Evolutionary conservation across 352 stramenopile genomes (phyloP).

Genomic region (Bremia lactucae): DNA sequence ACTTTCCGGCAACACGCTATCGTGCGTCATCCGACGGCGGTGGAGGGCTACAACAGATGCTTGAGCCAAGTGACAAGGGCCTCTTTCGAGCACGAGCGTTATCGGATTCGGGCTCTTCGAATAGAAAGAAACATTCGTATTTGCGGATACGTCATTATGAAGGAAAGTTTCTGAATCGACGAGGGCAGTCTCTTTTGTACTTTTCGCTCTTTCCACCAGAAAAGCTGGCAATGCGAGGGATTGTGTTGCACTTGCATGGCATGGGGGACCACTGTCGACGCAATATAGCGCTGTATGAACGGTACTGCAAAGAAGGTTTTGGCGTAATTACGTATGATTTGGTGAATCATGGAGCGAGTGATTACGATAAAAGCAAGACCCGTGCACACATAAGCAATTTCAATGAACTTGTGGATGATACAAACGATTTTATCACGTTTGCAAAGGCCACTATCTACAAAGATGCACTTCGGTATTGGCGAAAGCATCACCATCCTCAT

Average conservation of each 20-base stretch:
- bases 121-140: constrained; percentile 6
- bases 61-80: constrained; percentile 3
- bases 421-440: constrained; percentile 31
- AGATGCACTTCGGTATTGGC: constrained; percentile 21
- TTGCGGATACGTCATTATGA: constrained; percentile 19
- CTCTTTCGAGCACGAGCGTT: constrained; percentile 8
- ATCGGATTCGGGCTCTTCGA: constrained; percentile 8
- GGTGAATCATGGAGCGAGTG: constrained; percentile 32
- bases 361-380: constrained; percentile 23
- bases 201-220: constrained; percentile 39
- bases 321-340: constrained; percentile 51
- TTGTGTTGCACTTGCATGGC: constrained; percentile 49
- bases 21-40: constrained; percentile 12
- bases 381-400: constrained; percentile 30
- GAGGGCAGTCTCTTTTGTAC: constrained; percentile 42
- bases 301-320: constrained; percentile 32
- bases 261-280: constrained; percentile 50
- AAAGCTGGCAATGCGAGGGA: constrained; percentile 25
- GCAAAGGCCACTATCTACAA: constrained; percentile 25
- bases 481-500: constrained; percentile 18
- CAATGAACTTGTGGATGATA: constrained; percentile 33
- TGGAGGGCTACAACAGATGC: constrained; percentile 1
- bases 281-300: constrained; percentile 38
- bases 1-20: neutral
- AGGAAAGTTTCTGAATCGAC: constrained; percentile 39